Base-by-base conservation (phyloP, 2,329 filamentous ascomycete genomes). In the Aspergillus quadricinctus region DNA sequence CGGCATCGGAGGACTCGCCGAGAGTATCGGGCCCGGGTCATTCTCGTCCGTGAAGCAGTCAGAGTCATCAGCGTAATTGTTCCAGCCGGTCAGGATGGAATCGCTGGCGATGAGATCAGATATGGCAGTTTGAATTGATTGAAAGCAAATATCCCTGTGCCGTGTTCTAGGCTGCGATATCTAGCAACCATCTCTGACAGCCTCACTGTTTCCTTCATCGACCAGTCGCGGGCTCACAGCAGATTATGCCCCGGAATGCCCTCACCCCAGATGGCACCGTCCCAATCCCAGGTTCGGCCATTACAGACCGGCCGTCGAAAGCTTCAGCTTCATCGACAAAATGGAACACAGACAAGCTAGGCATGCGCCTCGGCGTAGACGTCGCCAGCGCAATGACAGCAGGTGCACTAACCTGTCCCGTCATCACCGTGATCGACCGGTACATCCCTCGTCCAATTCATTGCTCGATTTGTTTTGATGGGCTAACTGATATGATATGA, bases 381-480 rank as follows among this genome's bases (percentile, higher is more conserved):
- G 73, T 83, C 23, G 72, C 83, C 48, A 87, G 88, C 66, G 92
- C 90, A 1, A 81, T 83, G 1, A 82, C 83, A 48, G 90, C 92
- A 10, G 90, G 88, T 1, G 83, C 82, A 6, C 77, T 94, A 58
- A 88, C 96, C 49, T 90, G 92, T 54, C 92, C 92, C 1, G 71
- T 95, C 41, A 93, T 96, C 61, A 89, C 88, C 40, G 88, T 94
- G 62, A 94, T 97, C 74, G 92, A 96, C 74, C 85, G 88, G 89
- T 92, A 77, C 17, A 28, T 50, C 25, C 35, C 52, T 23, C 23
- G 23, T 23, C 23, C 23, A 23, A 45, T 40, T 3, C 1, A 14
- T 45, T 19, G 4, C 4, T 21, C 3, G 3, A 23, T 23, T 11
- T n/a, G 21, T n/a, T 4, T 11, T 31, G 10, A 14, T 9, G 2